These are phyloP conservation scores for Kazachstania martiniae DNA, from an alignment of 805 yeast species.

Conservation along the genomic window DNA sequence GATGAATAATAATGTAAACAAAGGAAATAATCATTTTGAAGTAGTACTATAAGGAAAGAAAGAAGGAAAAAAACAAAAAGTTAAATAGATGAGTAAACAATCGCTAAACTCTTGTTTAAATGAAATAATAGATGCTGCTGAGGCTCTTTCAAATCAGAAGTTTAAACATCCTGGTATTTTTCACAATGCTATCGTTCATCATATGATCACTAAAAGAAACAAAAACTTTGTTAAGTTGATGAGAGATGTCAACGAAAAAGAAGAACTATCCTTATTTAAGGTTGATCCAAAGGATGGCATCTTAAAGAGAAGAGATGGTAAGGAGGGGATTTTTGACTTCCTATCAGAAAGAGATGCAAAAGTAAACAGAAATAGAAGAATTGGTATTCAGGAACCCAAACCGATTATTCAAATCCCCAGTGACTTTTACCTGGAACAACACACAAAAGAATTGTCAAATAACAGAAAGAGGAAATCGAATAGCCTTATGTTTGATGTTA, in stretches of 20 bases:
- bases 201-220: constrained; percentile 28
- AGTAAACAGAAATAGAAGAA: constrained; percentile 27
- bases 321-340: constrained; percentile 29
- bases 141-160: constrained; percentile 33
- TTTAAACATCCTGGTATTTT: constrained; percentile 53
- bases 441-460: constrained; percentile 13
- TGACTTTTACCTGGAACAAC: constrained; percentile 18
- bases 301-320: constrained; percentile 43
- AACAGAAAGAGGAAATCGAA: constrained; percentile 12
- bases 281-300: constrained; percentile 27
- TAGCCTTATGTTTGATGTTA: constrained; percentile 16
- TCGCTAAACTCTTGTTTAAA: constrained; percentile 23
- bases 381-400: constrained; percentile 23
- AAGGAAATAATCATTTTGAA: too few species aligned
- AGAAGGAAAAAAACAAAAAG: neutral
- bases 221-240: constrained; percentile 40
- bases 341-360: constrained; percentile 23
- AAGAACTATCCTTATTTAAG: constrained; percentile 37
- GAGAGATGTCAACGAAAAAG: constrained; percentile 46
- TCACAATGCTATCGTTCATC: constrained; percentile 47
- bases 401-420: constrained; percentile 20
- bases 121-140: constrained; percentile 31
- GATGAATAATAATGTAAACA: neutral
- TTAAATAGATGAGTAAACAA: constrained; percentile 17
- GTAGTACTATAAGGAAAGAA: too few species aligned